Evolutionary conservation across 139 green algal genomes (phyloP), one percentile per base, ranked within the genome.

Genomic region (Axilococcus clingmanii): DNA sequence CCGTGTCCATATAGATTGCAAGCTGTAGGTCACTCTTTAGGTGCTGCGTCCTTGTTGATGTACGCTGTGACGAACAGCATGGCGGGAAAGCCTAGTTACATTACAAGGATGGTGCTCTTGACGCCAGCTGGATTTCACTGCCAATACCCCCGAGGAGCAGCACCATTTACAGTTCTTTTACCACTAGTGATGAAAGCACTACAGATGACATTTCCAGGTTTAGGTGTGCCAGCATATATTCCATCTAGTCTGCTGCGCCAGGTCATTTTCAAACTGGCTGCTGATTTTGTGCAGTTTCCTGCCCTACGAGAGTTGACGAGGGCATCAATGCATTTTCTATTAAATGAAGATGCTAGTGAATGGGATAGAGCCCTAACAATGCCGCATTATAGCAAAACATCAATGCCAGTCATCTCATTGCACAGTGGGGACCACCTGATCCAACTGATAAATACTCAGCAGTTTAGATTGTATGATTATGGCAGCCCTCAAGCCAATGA

Each of bases 401-500:
- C 80, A 59, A 96, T 96, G 88, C 88, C 88, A 5, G 79, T 78
- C 9, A 63, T 94, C 15, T 80, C 77, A 17, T 46, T 85, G 23
- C 65, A 87, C 61, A 78, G 56, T 29, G 66, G 57, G 32, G 51
- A 49, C n/a, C 71, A 79, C 48, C 37, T 67, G 23, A 38, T 66
- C 16, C 67, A 76, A 58, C 61, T 69, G n/a, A 48, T 71, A 7
- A 25, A 30, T 8, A 63, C 45, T 15, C 38, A 65, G 2, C 31
- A 63, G 4, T 96, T 94, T 61, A 57, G 58, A 32, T 52, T 96
- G 63, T 95, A 81, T 56, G 86, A 96, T 65, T 86, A 90, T 50
- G 84, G 83, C 48, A 75, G 33, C 14, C 7, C 28, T 4, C 59
- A 52, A 4, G 57, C 51, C 22, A 94, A 93, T 57, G 6, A 28